A percentile compares a stretch with the other conserved stretches of the same genome.
phyloP scores from a whole-genome alignment of 1,284 basidiomycete genomes.

The Cystobasidiaceae sp. region DNA sequence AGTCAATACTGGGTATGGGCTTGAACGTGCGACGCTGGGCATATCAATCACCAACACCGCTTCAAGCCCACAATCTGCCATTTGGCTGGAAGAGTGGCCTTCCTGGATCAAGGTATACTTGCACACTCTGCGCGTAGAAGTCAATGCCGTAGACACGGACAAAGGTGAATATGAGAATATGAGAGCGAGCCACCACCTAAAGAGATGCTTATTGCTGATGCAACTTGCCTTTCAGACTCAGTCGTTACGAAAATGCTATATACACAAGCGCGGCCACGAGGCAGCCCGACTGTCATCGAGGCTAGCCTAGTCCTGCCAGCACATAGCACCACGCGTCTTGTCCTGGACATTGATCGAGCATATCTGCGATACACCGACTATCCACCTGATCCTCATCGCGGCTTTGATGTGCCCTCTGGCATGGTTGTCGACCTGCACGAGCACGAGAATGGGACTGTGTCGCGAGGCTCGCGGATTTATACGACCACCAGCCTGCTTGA shows the following conservation, averaged over 20 bases:
- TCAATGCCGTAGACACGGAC: constrained; percentile 38
- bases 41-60: constrained; percentile 65
- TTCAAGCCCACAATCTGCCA: constrained; percentile 53
- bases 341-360: constrained; percentile 71
- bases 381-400: constrained; percentile 88
- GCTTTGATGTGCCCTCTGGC: constrained; percentile 87
- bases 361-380: constrained; percentile 94
- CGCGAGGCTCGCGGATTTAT: constrained; percentile 57
- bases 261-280: constrained; percentile 62
- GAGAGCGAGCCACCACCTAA: too few species aligned
- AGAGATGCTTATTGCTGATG: too few species aligned
- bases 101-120: constrained; percentile 87
- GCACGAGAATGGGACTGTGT: constrained; percentile 31
- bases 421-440: constrained; percentile 42
- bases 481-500: constrained; percentile 77
- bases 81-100: constrained; percentile 88
- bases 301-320: constrained; percentile 65
- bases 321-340: constrained; percentile 58
- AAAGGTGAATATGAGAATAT: constrained; percentile 1
- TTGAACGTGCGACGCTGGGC: constrained; percentile 67
- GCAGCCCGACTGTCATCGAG: constrained; percentile 67
- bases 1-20: constrained; percentile 67
- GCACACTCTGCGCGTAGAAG: constrained; percentile 61
- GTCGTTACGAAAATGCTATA: constrained; percentile 54
- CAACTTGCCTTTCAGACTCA: background rate